Base-by-base conservation (phyloP, 345 rosid species). In the Brassica nigra region DNA sequence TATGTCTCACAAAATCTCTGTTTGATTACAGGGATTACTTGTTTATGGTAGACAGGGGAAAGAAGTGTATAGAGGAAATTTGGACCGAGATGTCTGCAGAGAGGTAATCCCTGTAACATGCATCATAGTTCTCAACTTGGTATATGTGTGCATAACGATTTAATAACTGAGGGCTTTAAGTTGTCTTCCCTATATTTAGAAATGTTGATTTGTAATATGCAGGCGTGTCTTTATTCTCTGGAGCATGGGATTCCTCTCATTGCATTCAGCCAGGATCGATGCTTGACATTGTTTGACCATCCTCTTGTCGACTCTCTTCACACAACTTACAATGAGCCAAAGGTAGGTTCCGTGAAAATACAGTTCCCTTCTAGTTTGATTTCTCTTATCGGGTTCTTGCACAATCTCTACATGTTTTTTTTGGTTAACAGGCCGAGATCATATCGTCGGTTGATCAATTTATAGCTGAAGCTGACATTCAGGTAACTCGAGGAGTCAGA, bases 41-140 rank as follows among this genome's bases (percentile, higher is more conserved):
- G 93, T 95, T 74, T 91, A 91, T 82, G 98, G 98, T 66, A 91
- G 89, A 77, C 92, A 89, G 52, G 99, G 98, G 12, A 88, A 72
- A 68, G 97, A 95, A 81, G 89, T 95, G 75, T 91, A 83, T 70
- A 88, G 94, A 85, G 83, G 91, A 81, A 90, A 89, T 82, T 84
- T 95, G 81, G 97, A 90, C 77, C 89, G 78, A 70, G 83, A 76
- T 70, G 86, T 93, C 82, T 93, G 98, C 86, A 86, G 89, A 90
- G 92, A 95, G 95, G 99, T 93, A 86, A 81, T 76, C 44, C 55
- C 27, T 23, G 27, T 23, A 23, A 23, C 27, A 23, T 23, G 27
- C 27, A 23, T 23, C 27, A 23, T 23, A 23, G 27, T 23, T 23
- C 27, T 23, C 27, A 23, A 23, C 27, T 23, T 23, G 27, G 27